A percentile compares a stretch with the other conserved stretches of the same genome.
These are phyloP conservation scores for Choricystis sp. DNA, from an alignment of 139 green algal genomes.

Conservation along the genomic window DNA sequence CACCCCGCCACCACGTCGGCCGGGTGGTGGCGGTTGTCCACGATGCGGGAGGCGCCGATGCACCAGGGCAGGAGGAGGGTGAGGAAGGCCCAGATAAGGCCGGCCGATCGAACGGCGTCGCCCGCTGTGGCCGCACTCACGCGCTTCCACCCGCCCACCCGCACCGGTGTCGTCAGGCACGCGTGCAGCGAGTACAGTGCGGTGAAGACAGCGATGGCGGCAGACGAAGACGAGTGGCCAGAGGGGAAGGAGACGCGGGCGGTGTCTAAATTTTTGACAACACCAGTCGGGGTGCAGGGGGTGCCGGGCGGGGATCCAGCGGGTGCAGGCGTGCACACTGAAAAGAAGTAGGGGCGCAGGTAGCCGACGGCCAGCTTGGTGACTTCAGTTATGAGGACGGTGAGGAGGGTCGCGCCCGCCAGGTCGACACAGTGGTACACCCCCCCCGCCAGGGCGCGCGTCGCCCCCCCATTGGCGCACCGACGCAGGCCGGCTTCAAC, in stretches of 20 bases:
- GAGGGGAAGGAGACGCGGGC: neutral
- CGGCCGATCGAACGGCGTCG: conserved; percentile 40
- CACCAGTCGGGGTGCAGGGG: neutral
- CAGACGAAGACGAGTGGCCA: neutral
- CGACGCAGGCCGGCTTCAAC: neutral
- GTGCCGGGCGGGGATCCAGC: too few species aligned
- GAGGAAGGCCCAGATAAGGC: conserved; percentile 66
- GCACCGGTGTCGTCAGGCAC: too few species aligned
- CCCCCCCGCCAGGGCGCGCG: neutral
- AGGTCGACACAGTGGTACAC: neutral
- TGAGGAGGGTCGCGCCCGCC: neutral
- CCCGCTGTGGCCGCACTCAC: too few species aligned
- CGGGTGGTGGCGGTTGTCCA: conserved; percentile 20
- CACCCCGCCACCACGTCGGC: conserved; percentile 12
- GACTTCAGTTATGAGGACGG: neutral
- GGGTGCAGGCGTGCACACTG: neutral
- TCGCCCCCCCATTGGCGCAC: neutral
- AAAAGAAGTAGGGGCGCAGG: neutral
- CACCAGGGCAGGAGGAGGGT: conserved; percentile 11
- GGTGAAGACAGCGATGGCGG: neutral
- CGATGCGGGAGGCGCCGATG: conserved; percentile 15
- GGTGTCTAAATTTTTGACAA: neutral
- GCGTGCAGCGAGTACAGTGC: neutral
- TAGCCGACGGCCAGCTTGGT: neutral
- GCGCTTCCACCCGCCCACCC: too few species aligned